Conservation (phyloP, 257 asterid genomes). For the Scutellaria minor region DNA sequence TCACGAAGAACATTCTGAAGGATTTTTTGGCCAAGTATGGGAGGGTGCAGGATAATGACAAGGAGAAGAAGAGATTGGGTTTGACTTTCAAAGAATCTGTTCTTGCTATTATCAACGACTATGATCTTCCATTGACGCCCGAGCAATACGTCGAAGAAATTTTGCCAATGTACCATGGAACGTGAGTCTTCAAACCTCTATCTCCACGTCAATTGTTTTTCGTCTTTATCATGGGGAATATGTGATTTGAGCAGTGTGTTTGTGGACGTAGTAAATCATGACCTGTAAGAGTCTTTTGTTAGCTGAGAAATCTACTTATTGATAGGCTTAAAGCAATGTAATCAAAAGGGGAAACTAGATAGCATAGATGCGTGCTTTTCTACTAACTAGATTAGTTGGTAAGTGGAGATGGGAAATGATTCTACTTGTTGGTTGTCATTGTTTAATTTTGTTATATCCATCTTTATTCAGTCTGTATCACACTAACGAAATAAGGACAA, state of each 20-base stretch:
- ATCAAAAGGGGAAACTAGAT: too few species aligned
- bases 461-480: not conserved
- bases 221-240: not conserved
- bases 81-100: slow-evolving; percentile 58
- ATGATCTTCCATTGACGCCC: slow-evolving; percentile 74
- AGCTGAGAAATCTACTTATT: too few species aligned
- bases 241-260: not conserved
- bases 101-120: slow-evolving; percentile 57
- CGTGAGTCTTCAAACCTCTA: slow-evolving; percentile 48
- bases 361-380: too few species aligned
- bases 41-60: slow-evolving; percentile 64
- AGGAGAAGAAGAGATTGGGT: slow-evolving; percentile 79
- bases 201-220: not conserved
- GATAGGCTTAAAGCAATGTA: too few species aligned
- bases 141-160: slow-evolving; percentile 63
- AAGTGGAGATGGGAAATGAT: too few species aligned
- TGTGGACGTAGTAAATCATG: not conserved
- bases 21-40: slow-evolving; percentile 73
- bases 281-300: too few species aligned
- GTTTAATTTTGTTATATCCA: too few species aligned
- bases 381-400: too few species aligned
- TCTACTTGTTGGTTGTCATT: too few species aligned
- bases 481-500: too few species aligned
- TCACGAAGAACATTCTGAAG: slow-evolving; percentile 64
- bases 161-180: slow-evolving; percentile 71